Conservation (phyloP, 768 basidiomycete genomes). For the Russula lepida region DNA sequence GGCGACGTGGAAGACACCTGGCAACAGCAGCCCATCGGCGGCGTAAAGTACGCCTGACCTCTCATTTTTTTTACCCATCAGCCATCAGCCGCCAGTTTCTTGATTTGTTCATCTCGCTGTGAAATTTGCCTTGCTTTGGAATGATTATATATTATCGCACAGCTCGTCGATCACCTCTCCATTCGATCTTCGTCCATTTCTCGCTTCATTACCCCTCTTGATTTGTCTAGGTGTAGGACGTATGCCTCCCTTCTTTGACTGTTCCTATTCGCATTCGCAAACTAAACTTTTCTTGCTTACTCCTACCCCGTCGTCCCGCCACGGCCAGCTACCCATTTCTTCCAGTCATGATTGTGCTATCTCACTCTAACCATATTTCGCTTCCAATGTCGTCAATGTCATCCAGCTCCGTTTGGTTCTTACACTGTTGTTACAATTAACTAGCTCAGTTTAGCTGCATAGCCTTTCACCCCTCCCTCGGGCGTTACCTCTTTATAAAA, state of each 20-base stretch:
- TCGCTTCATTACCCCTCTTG: neutral
- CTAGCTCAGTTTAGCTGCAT: conserved; percentile 9
- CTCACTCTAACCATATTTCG: conserved; percentile 16
- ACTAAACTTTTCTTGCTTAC: conserved; percentile 3
- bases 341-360: conserved; percentile 11
- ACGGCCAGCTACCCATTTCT: neutral
- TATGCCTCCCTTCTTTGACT: neutral
- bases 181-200: neutral
- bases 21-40: conserved; percentile 3
- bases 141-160: conserved; percentile 15
- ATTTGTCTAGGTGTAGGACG: neutral
- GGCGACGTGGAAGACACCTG: conserved; percentile 7
- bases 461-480: conserved; percentile 2
- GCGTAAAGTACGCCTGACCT: neutral
- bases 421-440: conserved; percentile 17
- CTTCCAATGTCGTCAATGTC: conserved; percentile 17
- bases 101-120: conserved; percentile 18
- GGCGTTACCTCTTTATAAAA: conserved; percentile 3
- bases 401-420: conserved; percentile 6
- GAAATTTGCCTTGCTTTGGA: conserved; percentile 20
- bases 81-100: conserved; percentile 4
- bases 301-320: neutral
- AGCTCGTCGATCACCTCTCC: conserved; percentile 10
- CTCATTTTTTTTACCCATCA: neutral
- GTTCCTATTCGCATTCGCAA: conserved; percentile 1